Evolutionary conservation across 108 stramenopile species (phyloP).

Genomic region (Conticribra guillardii): DNA sequence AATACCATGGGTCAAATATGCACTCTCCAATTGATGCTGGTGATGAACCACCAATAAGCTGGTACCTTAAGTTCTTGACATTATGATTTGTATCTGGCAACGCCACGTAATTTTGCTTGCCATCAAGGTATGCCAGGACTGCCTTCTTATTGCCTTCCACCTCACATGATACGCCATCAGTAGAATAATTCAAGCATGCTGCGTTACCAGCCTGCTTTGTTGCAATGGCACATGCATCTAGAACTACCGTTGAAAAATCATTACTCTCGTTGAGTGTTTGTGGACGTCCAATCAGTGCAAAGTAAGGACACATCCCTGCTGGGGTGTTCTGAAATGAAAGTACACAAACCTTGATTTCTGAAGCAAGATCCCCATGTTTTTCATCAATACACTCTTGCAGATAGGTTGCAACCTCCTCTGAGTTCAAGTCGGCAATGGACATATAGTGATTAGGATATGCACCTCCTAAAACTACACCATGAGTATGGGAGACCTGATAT

Average conservation of each 20-base stretch:
- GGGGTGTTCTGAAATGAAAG: too few species aligned
- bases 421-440: too few species aligned
- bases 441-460: too few species aligned
- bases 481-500: too few species aligned
- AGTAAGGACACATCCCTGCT: too few species aligned
- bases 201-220: slow-evolving; percentile 8
- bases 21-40: slow-evolving; percentile 13
- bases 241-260: neutral
- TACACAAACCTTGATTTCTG: too few species aligned
- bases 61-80: slow-evolving; percentile 24
- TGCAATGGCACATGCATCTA: slow-evolving; percentile 1
- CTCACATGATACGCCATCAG: slow-evolving; percentile 25
- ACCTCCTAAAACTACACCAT: too few species aligned
- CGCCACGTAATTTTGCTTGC: slow-evolving; percentile 6
- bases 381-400: too few species aligned
- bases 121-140: neutral
- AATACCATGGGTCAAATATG: slow-evolving; percentile 7
- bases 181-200: slow-evolving; percentile 7
- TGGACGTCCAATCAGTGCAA: too few species aligned
- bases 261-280: slow-evolving; percentile 4
- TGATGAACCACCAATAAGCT: slow-evolving; percentile 14
- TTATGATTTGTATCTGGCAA: slow-evolving; percentile 31
- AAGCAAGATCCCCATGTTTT: too few species aligned
- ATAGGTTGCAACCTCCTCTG: too few species aligned
- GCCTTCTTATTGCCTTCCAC: neutral